A percentile compares a stretch with the other conserved stretches of the same genome.
Evolutionary conservation across 1,284 basidiomycete genomes (phyloP).

Genomic region (Sanghuangporus baumii): DNA sequence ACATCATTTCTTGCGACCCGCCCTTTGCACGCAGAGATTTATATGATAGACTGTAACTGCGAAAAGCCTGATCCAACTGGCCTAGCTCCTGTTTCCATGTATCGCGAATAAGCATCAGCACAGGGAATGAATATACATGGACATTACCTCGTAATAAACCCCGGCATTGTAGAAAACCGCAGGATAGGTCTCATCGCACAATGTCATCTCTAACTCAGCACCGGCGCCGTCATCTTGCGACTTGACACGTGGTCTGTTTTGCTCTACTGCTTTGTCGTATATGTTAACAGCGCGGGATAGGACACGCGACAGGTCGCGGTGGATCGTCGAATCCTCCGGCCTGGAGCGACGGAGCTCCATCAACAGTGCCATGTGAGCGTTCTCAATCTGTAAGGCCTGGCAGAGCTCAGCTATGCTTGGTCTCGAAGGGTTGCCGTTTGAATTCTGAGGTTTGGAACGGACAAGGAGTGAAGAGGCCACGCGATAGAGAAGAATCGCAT

Average conservation of each 20-base stretch:
- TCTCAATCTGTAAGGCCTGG: slow-evolving; percentile 12
- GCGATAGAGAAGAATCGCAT: slow-evolving; percentile 62
- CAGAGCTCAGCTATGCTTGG: slow-evolving; percentile 3
- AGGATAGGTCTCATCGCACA: slow-evolving; percentile 54
- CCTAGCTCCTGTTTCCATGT: slow-evolving; percentile 1
- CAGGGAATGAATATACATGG: neutral
- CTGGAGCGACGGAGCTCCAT: slow-evolving; percentile 1
- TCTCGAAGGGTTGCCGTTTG: neutral
- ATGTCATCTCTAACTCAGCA: slow-evolving; percentile 24
- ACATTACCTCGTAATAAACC: slow-evolving; percentile 37
- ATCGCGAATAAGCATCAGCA: neutral
- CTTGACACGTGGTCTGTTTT: slow-evolving; percentile 31
- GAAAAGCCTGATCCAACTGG: neutral
- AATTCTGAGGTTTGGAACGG: neutral
- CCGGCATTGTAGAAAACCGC: slow-evolving; percentile 61
- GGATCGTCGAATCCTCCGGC: slow-evolving; percentile 37
- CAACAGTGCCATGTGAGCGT: slow-evolving; percentile 12
- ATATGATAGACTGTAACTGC: neutral
- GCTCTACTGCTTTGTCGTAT: slow-evolving; percentile 45
- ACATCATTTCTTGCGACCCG: neutral
- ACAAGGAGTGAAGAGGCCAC: slow-evolving; percentile 29
- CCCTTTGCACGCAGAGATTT: neutral
- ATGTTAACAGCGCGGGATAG: slow-evolving; percentile 42
- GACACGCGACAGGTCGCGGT: slow-evolving; percentile 37
- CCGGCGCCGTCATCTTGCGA: slow-evolving; percentile 20